Percentiles rank a stretch among this genome's conserved stretches.
Conservation (phyloP, 2,329 filamentous ascomycete species). For the Amphichorda felina region DNA sequence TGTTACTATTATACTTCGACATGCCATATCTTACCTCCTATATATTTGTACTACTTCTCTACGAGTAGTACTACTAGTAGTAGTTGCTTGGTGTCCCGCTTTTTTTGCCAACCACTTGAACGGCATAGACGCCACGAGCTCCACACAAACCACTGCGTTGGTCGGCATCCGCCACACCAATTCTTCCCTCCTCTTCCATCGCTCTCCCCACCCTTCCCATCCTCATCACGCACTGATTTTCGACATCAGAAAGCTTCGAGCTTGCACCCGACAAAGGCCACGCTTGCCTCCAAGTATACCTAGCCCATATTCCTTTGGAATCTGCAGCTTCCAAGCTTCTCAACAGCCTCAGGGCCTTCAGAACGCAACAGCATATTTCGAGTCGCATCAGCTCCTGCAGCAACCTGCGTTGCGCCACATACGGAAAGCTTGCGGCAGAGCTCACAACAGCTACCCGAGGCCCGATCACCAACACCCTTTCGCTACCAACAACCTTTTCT, state of each 20-base stretch:
- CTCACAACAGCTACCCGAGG: not conserved
- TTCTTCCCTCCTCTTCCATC: slow-evolving; percentile 4
- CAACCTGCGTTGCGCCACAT: slow-evolving; percentile 1
- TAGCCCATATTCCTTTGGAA: no score
- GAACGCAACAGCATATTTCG: not conserved
- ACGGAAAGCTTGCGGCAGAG: not conserved
- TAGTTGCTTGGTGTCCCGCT: no score
- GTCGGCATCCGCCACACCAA: slow-evolving; percentile 4
- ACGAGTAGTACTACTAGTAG: no score
- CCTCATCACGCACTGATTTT: not conserved
- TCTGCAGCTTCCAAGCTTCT: not conserved
- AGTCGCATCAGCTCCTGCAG: not conserved
- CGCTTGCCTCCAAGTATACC: not conserved
- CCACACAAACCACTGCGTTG: not conserved
- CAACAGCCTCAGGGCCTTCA: not conserved
- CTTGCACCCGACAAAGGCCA: not conserved
- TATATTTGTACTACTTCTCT: no score
- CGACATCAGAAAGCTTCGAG: not conserved
- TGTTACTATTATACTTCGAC: no score
- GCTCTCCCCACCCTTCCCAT: not conserved
- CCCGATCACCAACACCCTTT: not conserved
- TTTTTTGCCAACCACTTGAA: no score
- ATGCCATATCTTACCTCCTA: no score
- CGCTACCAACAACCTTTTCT: slow-evolving; percentile 2
- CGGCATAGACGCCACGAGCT: no score